Evolutionary conservation across 1,139 yeast genomes (phyloP).

Genomic region (Suhomyces panamericanus): DNA sequence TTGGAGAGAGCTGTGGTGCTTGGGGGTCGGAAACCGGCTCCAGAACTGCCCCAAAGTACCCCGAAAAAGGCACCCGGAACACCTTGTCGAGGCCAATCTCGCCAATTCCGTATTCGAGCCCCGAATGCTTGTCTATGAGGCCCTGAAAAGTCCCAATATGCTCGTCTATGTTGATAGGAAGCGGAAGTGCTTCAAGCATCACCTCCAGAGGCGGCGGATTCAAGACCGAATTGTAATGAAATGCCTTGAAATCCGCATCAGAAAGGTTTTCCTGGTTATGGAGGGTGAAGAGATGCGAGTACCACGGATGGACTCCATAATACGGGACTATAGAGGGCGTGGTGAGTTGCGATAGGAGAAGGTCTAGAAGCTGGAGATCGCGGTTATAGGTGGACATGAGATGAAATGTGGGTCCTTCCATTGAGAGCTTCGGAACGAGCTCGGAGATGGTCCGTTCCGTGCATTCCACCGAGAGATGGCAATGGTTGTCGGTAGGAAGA

Average conservation of each 20-base stretch:
- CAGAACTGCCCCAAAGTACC: conserved; percentile 46
- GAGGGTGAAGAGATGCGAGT: conserved; percentile 9
- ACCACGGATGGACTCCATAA: conserved; percentile 78
- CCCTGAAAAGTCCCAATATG: conserved; percentile 35
- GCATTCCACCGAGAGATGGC: conserved; percentile 17
- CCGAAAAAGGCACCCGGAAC: conserved; percentile 65
- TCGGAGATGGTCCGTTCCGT: conserved; percentile 3
- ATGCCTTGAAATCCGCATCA: conserved; percentile 29
- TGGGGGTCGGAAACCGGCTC: conserved; percentile 4
- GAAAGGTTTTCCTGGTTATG: background rate
- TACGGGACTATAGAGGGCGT: conserved; percentile 50
- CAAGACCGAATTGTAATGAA: conserved; percentile 59
- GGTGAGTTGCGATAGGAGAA: conserved; percentile 26
- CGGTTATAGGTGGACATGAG: conserved; percentile 59
- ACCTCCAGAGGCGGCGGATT: conserved; percentile 41
- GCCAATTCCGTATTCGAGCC: conserved; percentile 53
- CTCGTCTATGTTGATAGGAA: conserved; percentile 49
- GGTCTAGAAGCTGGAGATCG: conserved; percentile 44
- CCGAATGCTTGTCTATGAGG: conserved; percentile 24
- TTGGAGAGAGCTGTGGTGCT: conserved; percentile 34
- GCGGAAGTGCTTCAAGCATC: conserved; percentile 56
- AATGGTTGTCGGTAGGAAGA: conserved; percentile 17
- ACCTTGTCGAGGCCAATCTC: conserved; percentile 86
- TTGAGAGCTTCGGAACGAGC: conserved; percentile 12
- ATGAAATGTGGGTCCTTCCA: conserved; percentile 13